Evolutionary conservation across 164 flowering plant genomes (phyloP), one percentile per base, ranked within the genome.

Genomic region (Magnolia kwangsiensis): DNA sequence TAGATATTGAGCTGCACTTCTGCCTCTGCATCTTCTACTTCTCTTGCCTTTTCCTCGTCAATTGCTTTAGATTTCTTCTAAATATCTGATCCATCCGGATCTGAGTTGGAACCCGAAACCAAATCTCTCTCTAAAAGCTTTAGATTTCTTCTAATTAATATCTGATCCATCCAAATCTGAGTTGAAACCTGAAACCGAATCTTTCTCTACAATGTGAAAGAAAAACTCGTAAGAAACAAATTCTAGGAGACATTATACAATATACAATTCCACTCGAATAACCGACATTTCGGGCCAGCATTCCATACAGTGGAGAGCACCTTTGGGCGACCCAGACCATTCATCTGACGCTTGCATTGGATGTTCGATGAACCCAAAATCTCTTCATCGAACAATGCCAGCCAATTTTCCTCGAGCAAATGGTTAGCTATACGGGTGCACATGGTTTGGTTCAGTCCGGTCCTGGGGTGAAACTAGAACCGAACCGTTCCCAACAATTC

Each of bases 1-100:
- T 87, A 85, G 51, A 94, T 94, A 73, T 96, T 96, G 27, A 86
- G 82, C 80, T 84, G 83, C 79, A 93, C 50, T 77, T 93, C 98
- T n/a, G 73, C 87, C 31, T 20, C 81, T 9, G 91, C 61, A 51
- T 51, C 58, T 51, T 51, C 59, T 55, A 55, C 16, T 16, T 55
- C 61, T 55, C 18, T 55, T 55, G 61, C 61, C 61, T 75, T 87
- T 75, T 87, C 78, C 61, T 78, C 85, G 79, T 90, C 94, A 77
- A 93, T 81, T 58, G 83, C 89, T 74, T 78, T 84, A 1, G 98
- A 84, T 75, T 84, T 82, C 78, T 55, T 55, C 61, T 55, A 8
- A 55, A 55, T 55, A 77, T 95, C 97, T 4, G 84, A 76, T 51
- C 69, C 83, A 31, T 81, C 59, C 11, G 59, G 11, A 55, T 55